Conservation (phyloP, 164 flowering plant genomes). For the Vitis amurensis region DNA sequence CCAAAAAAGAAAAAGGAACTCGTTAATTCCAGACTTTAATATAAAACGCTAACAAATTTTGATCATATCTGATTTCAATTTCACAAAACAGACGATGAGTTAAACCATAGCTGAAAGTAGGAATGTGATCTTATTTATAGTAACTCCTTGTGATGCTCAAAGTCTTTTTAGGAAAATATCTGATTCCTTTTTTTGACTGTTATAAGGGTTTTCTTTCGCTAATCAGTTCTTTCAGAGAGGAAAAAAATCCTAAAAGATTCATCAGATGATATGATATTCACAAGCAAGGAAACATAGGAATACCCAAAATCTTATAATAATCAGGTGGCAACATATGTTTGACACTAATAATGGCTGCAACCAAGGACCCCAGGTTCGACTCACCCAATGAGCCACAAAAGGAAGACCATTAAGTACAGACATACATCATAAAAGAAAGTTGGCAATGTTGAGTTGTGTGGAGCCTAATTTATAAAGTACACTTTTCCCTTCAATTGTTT, state of each 20-base stretch:
- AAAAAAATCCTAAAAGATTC: background rate
- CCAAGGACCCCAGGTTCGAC: too few relatives aligned
- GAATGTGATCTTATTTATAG: background rate
- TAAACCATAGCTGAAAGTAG: background rate
- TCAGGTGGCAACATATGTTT: background rate
- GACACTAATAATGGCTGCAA: too few relatives aligned
- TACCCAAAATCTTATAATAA: background rate
- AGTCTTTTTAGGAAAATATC: too few relatives aligned
- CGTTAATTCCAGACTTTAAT: conserved; percentile 1
- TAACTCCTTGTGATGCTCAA: background rate
- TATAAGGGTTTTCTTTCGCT: too few relatives aligned
- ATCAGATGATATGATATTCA: background rate
- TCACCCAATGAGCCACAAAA: too few relatives aligned
- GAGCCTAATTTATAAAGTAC: too few relatives aligned
- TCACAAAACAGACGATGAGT: background rate
- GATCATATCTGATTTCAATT: background rate
- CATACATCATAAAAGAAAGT: too few relatives aligned
- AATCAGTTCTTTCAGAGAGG: background rate
- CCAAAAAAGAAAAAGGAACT: background rate
- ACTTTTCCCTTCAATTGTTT: too few relatives aligned
- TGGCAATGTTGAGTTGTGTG: too few relatives aligned
- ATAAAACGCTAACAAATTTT: background rate
- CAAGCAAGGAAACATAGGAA: background rate
- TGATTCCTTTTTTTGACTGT: too few relatives aligned
- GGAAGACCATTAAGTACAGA: too few relatives aligned